A percentile compares a stretch with the other conserved stretches of the same genome.
These are phyloP conservation scores for Corniculantispora saksenae DNA, from an alignment of 2,329 filamentous ascomycete genomes.

Conservation along the genomic window DNA sequence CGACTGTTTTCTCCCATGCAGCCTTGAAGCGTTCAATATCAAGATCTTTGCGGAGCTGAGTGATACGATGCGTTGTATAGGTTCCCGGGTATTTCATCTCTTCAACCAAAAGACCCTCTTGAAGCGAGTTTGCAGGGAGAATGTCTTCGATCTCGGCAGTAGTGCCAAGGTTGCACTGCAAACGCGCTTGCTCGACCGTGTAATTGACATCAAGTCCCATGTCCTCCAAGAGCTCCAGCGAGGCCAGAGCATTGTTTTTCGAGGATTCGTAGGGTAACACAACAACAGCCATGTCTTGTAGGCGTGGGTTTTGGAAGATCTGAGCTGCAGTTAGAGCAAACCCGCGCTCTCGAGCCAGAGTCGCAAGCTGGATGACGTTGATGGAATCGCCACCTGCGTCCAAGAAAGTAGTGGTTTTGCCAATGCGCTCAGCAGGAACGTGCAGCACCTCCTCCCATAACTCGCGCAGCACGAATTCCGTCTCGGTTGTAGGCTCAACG, in stretches of 20 bases:
- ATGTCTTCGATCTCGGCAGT: constrained; percentile 30
- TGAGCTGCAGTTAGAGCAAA: background rate
- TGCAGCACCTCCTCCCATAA: constrained; percentile 6
- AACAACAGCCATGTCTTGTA: background rate
- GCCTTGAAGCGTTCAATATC: constrained; percentile 22
- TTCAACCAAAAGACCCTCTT: constrained; percentile 39
- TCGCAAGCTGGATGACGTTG: constrained; percentile 22
- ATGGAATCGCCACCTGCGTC: constrained; percentile 26
- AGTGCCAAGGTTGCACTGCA: background rate
- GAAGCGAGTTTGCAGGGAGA: constrained; percentile 40
- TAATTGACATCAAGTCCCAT: background rate
- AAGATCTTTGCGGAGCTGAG: constrained; percentile 15
- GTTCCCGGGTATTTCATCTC: constrained; percentile 26
- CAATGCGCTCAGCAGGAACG: constrained; percentile 18
- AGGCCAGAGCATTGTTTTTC: too few relatives aligned
- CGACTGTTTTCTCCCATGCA: constrained; percentile 24
- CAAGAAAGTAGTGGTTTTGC: constrained; percentile 24
- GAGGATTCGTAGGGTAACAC: background rate
- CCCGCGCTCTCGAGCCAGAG: background rate
- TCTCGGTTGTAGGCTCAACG: background rate
- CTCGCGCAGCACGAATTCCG: constrained; percentile 4
- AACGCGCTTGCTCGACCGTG: background rate
- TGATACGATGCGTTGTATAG: constrained; percentile 23
- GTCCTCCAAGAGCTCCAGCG: background rate
- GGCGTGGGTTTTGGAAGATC: background rate